Conservation (phyloP, 73 alveolate genomes). For the Paramecium octaurelia region DNA sequence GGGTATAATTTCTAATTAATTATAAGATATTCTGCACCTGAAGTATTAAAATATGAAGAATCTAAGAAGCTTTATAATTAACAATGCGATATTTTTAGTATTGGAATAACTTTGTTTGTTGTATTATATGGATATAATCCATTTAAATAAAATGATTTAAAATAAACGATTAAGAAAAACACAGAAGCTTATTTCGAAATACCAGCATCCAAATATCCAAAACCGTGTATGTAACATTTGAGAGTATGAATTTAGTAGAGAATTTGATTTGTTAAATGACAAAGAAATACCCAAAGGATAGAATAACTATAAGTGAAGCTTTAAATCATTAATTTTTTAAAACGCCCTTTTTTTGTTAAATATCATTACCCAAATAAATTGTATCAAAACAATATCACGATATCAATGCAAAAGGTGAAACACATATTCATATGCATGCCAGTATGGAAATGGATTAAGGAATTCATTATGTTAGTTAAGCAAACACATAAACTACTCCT, state of each 20-base stretch:
- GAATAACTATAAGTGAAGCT: conserved; percentile 23
- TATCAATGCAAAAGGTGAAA: not conserved
- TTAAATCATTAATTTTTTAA: conserved; percentile 14
- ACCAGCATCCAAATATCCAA: conserved; percentile 12
- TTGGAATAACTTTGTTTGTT: conserved; percentile 15
- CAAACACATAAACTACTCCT: not conserved
- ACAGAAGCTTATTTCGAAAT: conserved; percentile 24
- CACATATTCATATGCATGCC: not conserved
- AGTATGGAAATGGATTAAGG: conserved; percentile 31
- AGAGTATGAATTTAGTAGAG: not conserved
- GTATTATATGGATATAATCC: conserved; percentile 28
- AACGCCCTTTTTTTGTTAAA: not conserved
- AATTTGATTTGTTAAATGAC: not conserved
- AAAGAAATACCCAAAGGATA: not conserved
- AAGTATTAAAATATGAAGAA: conserved; percentile 28
- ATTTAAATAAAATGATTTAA: conserved; percentile 4
- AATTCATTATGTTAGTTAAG: not conserved
- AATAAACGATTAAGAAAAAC: conserved; percentile 1
- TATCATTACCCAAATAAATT: conserved; percentile 5
- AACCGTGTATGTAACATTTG: not conserved
- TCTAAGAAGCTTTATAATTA: not conserved
- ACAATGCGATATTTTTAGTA: conserved; percentile 16
- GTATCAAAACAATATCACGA: conserved; percentile 1
- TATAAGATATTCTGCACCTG: conserved; percentile 22
- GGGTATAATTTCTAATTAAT: not conserved